Base-by-base conservation (phyloP, 1,284 basidiomycete species). In the Gomphus sp. region DNA sequence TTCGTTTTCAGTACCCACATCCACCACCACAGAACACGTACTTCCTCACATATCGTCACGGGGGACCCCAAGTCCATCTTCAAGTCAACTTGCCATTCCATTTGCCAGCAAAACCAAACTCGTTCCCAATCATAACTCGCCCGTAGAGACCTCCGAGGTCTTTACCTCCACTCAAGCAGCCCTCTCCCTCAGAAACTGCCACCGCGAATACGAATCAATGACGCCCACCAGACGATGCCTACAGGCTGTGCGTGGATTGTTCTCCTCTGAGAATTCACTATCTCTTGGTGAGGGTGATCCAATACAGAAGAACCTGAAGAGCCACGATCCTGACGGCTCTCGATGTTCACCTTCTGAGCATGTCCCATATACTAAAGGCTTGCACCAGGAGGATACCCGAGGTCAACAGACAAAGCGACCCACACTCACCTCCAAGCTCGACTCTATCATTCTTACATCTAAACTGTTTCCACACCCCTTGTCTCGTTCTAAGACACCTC, bases 241-340 rank as follows among this genome's bases (percentile, higher is more conserved):
- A 18, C 54, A 55, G 25, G 54, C 54, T 9, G 47, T 55, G 53
- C 28, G 7, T 37, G 53, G 53, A 10, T 4, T 25, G 16, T 44
- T 55, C 22, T 55, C 54, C 43, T 28, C 44, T 11, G 54, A 55
- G n/a, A 36, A 8, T 9, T 33, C n/a, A 34, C 18, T 36, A 34
- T 37, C 36, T 34, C 25, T 34, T 18, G 33, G 34, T 8, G 43
- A 45, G 9, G 36, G 4, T 1, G 25, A 22, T 12, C 41, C 45
- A 12, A 39, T 25, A 56, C 85, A 89, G 61, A 93, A 94, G 69
- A 91, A 95, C 68, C 75, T 95, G 54, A 88, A 93, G 66, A 94
- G 95, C 67, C 91, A 85, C 69, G 86, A 84, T 69, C 76, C 86
- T 60, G 89, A 89, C 63, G 81, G 22, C 14, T 2, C 25, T 33